These are phyloP conservation scores for Coemansia sp. DNA, from an alignment of 192 early-diverging fungal genomes.

Conservation along the genomic window DNA sequence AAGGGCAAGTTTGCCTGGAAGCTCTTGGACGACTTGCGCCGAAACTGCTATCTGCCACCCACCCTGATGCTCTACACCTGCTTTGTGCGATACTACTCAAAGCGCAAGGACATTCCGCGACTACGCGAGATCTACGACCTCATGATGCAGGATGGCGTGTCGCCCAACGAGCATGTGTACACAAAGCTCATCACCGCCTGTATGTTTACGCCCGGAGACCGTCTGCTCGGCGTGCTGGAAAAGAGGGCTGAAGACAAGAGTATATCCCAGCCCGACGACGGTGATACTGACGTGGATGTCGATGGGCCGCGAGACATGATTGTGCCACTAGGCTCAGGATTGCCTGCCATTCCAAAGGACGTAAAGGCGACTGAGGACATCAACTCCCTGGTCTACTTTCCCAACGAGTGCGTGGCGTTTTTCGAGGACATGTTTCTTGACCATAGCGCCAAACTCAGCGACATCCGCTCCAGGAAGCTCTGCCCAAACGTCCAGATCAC, in stretches of 20 bases:
- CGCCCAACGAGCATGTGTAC: slow-evolving; percentile 33
- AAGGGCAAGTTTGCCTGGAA: slow-evolving; percentile 20
- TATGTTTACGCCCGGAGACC: slow-evolving; percentile 41
- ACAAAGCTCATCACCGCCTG: slow-evolving; percentile 51
- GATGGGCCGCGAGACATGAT: background rate
- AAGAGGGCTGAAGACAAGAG: slow-evolving; percentile 4
- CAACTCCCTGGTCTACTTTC: slow-evolving; percentile 19
- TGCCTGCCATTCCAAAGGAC: slow-evolving; percentile 17
- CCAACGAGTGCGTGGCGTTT: slow-evolving; percentile 41
- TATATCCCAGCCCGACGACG: background rate
- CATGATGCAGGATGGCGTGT: slow-evolving; percentile 47
- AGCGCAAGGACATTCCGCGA: slow-evolving; percentile 42
- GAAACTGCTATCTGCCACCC: slow-evolving; percentile 49
- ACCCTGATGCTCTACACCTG: slow-evolving; percentile 27
- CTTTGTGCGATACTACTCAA: slow-evolving; percentile 48
- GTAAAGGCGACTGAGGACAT: slow-evolving; percentile 7
- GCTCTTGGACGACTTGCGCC: slow-evolving; percentile 43
- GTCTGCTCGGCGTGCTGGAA: slow-evolving; percentile 12
- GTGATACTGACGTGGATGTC: background rate
- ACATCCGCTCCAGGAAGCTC: slow-evolving; percentile 10
- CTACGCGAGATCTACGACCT: slow-evolving; percentile 40
- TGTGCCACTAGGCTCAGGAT: slow-evolving; percentile 6
- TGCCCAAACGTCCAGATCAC: slow-evolving; percentile 38
- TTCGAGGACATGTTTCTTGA: slow-evolving; percentile 43
- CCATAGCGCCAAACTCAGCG: background rate